Base-by-base conservation (phyloP, 1,284 basidiomycete species). In the Irpex sp. region DNA sequence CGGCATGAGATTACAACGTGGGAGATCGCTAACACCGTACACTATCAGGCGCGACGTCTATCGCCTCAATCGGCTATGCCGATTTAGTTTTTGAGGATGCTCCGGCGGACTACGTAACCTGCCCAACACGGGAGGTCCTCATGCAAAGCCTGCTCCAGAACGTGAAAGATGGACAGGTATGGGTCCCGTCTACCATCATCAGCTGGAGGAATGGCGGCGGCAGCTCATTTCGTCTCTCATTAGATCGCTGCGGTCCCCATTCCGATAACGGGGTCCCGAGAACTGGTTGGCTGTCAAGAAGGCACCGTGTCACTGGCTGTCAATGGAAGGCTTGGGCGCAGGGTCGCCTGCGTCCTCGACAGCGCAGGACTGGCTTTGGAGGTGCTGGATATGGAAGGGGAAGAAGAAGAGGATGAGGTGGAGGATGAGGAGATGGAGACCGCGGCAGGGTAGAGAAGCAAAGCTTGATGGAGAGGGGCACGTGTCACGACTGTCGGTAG, bases 331-430 rank as follows among this genome's bases (percentile, higher is more conserved):
- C 77, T 75, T 8, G 89, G 89, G 65, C 85, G 92, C 70, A 80
- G 89, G 71, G 85, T 92, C 60, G 89, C 85, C 15, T 91, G 90
- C 73, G 82, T 92, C 63, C 73, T 93, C 73, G 88, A 89, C 72
- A 77, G 73, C 64, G 78, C 79, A 59, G 89, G 89, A 66, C 79
- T 77, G 67, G 77, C 76, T 65, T 73, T 92, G 78, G 90, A 93
- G 77, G 81, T 88, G 60, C 77, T 93, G 70, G 91, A 93, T 79
- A 80, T 93, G 77, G 91, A 91, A 77, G 88, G 83, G 59, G 84
- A 84, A 68, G 83, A 82, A 68, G 81, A 79, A 71, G 86, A 79
- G 69, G 75, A 74, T 64, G 76, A 75, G 70, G 71, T 72, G 61
- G 71, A 64, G 48, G 67, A 62, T 60, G 67, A 64, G 26, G 65